Percentiles rank a stretch among this genome's conserved stretches.
Evolutionary conservation across 2,329 filamentous ascomycete species (phyloP).

Genomic region (Scortechinia acanthostroma): DNA sequence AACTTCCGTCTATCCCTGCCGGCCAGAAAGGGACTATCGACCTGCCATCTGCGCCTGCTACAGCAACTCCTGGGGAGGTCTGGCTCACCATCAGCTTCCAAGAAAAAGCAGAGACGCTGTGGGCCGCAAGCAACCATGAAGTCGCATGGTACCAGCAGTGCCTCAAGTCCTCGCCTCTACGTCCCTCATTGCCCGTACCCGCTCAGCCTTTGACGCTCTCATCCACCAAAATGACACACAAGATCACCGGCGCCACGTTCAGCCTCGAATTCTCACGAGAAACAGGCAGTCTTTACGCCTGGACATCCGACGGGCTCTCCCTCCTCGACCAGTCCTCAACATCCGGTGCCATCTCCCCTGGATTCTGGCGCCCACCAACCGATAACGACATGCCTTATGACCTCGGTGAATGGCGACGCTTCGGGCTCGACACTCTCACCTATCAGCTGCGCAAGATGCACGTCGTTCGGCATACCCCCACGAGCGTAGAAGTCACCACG

Average conservation of each 20-base stretch:
- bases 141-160: constrained; percentile 44
- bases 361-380: constrained; percentile 57
- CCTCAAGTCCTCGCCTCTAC: constrained; percentile 17
- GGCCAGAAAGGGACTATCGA: constrained; percentile 22
- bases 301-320: constrained; percentile 23
- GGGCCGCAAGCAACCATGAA: constrained; percentile 43
- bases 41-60: constrained; percentile 16
- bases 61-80: constrained; percentile 19
- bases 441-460: constrained; percentile 25
- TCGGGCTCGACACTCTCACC: too few species aligned
- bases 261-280: constrained; percentile 31
- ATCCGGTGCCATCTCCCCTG: constrained; percentile 27
- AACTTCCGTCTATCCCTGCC: constrained; percentile 29
- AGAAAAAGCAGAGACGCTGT: constrained; percentile 31
- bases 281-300: constrained; percentile 32
- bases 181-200: constrained; percentile 7
- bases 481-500: constrained; percentile 44
- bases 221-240: too few species aligned
- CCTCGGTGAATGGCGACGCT: constrained; percentile 47
- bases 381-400: constrained; percentile 54
- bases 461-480: constrained; percentile 49
- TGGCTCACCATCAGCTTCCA: constrained; percentile 36
- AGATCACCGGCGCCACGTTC: constrained; percentile 8
- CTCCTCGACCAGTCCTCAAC: constrained; percentile 29
- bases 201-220: too few species aligned